Evolutionary conservation across 2,329 filamentous ascomycete genomes (phyloP), one percentile per base, ranked within the genome.

Genomic region (Pseudogymnoascus destructans): DNA sequence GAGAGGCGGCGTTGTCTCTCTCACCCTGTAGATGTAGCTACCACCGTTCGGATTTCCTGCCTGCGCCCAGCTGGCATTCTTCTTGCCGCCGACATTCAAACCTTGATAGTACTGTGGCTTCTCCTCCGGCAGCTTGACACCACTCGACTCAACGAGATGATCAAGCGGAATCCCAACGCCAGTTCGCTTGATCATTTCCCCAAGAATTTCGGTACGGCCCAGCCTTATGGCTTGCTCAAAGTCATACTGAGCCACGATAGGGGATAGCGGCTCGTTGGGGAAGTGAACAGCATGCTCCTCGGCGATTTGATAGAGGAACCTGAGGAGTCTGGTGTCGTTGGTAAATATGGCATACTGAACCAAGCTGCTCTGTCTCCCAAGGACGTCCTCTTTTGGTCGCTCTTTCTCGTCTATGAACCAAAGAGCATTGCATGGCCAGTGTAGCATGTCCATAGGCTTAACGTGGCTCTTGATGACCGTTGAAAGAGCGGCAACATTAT

Each of bases 81-180:
- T 91, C 69, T 81, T 82, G 2, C 88, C 87, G 62, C 86, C 83
- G 1, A 95, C 84, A 1, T 81, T 84, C 27, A 92, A 70, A 0
- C 89, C 89, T 69, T 87, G 85, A 66, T 95, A 95, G 68, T 81
- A 87, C 15, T 78, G 78, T 0, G 87, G 81, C 68, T 85, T 87
- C 62, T 80, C 74, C 57, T 80, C 75, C 2, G 54, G 21, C 55
- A 84, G 69, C 64, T 85, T 77, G 1, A 85, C 70, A 2, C 86
- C 86, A 59, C 77, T 84, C 59, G 79, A 79, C 70, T 84, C 79
- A 42, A 87, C 78, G 5, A 93, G 71, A 15, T 80, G 73, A 54
- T 86, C 79, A 0, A 91, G 71, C 0, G 86, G 85, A 60, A 92
- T 78, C 1, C 86, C 86, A 3, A 80, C 81, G 1, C 86, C 87